These are phyloP conservation scores for Coemansia sp. DNA, from an alignment of 192 early-diverging fungal species.

Conservation along the genomic window DNA sequence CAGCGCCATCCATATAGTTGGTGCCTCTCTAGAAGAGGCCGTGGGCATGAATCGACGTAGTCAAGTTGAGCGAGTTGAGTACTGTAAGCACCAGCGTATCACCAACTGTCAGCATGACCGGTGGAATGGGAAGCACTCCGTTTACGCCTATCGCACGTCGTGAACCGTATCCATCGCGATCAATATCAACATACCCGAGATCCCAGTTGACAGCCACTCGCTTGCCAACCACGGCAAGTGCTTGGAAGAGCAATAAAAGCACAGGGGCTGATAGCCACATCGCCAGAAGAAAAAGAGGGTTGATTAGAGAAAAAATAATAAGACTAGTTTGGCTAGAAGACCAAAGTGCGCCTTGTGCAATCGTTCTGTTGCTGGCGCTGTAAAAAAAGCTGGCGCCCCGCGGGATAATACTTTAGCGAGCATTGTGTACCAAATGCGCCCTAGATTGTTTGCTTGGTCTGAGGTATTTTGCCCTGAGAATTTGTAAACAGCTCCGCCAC, in stretches of 20 bases:
- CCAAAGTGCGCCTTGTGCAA: not conserved
- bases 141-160: constrained; percentile 66
- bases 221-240: not conserved
- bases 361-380: not conserved
- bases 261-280: not conserved
- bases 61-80: constrained; percentile 56
- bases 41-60: constrained; percentile 69
- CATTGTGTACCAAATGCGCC: not conserved
- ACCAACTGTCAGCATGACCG: constrained; percentile 1
- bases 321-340: not conserved
- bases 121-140: constrained; percentile 57
- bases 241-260: not conserved
- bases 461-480: not conserved
- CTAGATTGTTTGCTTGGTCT: not conserved
- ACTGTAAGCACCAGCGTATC: constrained; percentile 34
- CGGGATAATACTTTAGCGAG: not conserved
- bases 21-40: constrained; percentile 75
- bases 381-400: not conserved
- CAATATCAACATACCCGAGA: constrained; percentile 60
- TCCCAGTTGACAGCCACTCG: constrained; percentile 57
- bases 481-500: not conserved
- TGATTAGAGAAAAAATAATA: not conserved
- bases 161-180: constrained; percentile 60
- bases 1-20: constrained; percentile 66
- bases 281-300: not conserved